Conservation (phyloP, 2,329 filamentous ascomycete species). For the Pseudonectria buxi region DNA sequence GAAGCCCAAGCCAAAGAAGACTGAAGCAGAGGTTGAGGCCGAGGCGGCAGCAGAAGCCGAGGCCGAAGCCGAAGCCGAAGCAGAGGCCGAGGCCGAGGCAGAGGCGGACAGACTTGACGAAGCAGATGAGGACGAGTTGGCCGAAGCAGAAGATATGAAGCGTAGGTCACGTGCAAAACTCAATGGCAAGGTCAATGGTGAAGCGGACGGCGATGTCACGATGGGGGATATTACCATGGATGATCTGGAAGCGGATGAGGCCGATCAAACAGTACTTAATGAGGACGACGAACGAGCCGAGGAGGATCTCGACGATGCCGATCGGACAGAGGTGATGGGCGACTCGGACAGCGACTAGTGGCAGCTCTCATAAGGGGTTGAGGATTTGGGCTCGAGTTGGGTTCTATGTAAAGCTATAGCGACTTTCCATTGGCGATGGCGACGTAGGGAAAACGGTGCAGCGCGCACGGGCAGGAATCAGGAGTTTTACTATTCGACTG, state of each 20-base stretch:
- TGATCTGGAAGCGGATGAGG: constrained; percentile 47
- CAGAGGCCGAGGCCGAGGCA: constrained; percentile 1
- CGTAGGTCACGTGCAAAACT: constrained; percentile 5
- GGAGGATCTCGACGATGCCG: constrained; percentile 39
- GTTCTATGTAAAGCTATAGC: neutral
- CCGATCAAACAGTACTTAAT: constrained; percentile 29
- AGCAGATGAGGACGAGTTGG: constrained; percentile 25
- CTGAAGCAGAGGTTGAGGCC: constrained; percentile 17
- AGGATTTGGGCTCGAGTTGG: constrained; percentile 4
- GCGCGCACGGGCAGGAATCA: too few relatives aligned
- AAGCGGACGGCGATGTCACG: constrained; percentile 36
- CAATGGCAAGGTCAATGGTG: constrained; percentile 22
- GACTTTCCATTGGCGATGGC: too few relatives aligned
- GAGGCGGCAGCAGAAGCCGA: constrained; percentile 26
- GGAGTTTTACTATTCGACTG: too few relatives aligned
- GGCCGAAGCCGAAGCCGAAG: constrained; percentile 19
- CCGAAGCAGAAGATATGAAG: constrained; percentile 14
- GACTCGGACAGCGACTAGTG: constrained; percentile 29
- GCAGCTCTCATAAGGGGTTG: neutral
- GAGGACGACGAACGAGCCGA: constrained; percentile 40
- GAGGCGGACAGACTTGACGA: constrained; percentile 19
- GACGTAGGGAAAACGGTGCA: too few relatives aligned
- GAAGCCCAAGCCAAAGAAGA: constrained; percentile 26
- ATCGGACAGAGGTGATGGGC: constrained; percentile 31
- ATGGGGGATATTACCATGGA: constrained; percentile 30